These are phyloP conservation scores for Epichloe aotearoae DNA, from an alignment of 2,329 filamentous ascomycete species.

Conservation along the genomic window DNA sequence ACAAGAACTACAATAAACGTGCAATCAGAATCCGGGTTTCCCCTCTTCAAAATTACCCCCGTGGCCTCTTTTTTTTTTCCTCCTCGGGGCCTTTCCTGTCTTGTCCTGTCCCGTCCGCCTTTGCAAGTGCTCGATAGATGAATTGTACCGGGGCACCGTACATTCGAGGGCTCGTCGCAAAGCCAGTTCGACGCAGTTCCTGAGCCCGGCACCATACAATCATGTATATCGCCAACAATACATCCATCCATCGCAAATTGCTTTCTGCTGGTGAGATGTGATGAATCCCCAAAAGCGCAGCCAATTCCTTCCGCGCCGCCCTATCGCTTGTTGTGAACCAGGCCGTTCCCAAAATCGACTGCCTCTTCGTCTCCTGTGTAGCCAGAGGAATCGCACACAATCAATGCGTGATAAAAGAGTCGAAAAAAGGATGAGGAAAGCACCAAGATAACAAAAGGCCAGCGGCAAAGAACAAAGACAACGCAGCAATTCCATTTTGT, in stretches of 20 bases:
- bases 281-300: neutral
- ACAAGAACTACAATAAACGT: neutral
- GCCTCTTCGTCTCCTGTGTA: neutral
- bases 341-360: neutral
- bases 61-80: neutral
- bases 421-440: neutral
- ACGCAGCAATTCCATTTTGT: neutral
- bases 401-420: neutral
- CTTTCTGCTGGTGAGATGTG: neutral
- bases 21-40: neutral
- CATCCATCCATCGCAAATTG: neutral
- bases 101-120: neutral
- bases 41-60: neutral
- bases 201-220: neutral
- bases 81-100: neutral
- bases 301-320: neutral
- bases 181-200: neutral
- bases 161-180: neutral
- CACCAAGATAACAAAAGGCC: constrained; percentile 1
- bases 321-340: neutral
- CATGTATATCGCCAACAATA: neutral
- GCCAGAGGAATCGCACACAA: neutral
- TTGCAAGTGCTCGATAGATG: neutral
- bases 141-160: neutral
- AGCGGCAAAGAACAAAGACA: constrained; percentile 6